Evolutionary conservation across 163 green algal genomes (phyloP).

Genomic region (Scenedesmus sp.): DNA sequence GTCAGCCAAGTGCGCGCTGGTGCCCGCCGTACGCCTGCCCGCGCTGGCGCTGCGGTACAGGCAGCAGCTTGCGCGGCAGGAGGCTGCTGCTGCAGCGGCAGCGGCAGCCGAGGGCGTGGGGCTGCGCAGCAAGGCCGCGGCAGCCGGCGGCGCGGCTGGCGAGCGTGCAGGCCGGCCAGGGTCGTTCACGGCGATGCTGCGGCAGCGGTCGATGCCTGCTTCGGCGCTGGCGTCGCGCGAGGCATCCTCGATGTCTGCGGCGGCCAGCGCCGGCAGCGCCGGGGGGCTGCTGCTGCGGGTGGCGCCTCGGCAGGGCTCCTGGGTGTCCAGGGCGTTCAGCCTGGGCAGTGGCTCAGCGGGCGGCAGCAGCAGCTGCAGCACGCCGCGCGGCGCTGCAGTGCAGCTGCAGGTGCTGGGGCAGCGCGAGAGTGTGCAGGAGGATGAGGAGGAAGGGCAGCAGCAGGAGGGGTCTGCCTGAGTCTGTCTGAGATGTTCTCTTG

Average conservation of each 20-base stretch:
- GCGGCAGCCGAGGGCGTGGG: conserved; percentile 6
- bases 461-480: not conserved
- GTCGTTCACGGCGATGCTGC: not conserved
- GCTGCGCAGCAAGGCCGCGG: not conserved
- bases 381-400: not conserved
- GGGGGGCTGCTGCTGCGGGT: not conserved
- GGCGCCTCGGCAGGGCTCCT: not conserved
- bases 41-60: not conserved
- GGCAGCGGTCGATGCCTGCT: not conserved
- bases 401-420: not conserved
- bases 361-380: not conserved
- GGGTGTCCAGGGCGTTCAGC: not conserved
- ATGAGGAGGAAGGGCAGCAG: not conserved
- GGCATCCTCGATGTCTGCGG: not conserved
- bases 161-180: not conserved
- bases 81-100: not conserved
- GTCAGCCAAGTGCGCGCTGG: not conserved
- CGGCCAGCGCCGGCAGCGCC: not conserved
- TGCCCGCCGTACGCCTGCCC: not conserved
- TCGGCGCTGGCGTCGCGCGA: not conserved
- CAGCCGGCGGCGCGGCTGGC: not conserved
- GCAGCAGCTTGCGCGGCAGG: not conserved
- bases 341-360: not conserved
- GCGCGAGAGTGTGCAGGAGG: not conserved
- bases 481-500: not conserved